phyloP scores from a whole-genome alignment of 805 yeast species.

The Barnettozyma vustinii region DNA sequence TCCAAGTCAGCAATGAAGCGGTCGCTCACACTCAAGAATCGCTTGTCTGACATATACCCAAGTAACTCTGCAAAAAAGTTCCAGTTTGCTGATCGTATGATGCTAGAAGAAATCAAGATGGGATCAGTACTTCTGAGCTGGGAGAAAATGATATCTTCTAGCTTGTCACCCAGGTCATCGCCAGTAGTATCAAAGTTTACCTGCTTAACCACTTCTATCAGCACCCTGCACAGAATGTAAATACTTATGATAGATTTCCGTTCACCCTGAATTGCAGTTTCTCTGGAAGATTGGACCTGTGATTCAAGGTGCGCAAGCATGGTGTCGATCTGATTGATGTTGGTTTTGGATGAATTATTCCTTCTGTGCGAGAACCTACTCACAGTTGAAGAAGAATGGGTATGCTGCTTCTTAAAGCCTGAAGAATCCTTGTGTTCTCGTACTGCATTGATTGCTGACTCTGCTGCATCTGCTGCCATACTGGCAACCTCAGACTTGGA shows the following conservation, averaged over 20 bases:
- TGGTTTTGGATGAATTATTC: slow-evolving; percentile 44
- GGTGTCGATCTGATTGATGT: slow-evolving; percentile 43
- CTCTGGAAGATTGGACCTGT: slow-evolving; percentile 41
- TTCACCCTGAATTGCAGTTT: slow-evolving; percentile 77
- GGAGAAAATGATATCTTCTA: slow-evolving; percentile 90
- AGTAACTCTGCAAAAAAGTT: slow-evolving; percentile 80
- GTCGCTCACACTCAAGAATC: slow-evolving; percentile 86
- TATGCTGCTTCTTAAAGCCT: slow-evolving; percentile 23
- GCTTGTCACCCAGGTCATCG: slow-evolving; percentile 70
- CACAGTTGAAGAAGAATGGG: slow-evolving; percentile 28
- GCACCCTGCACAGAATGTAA: slow-evolving; percentile 82
- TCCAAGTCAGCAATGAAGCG: slow-evolving; percentile 90
- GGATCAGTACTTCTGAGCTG: slow-evolving; percentile 90
- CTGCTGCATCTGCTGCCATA: slow-evolving; percentile 50
- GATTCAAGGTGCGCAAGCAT: slow-evolving; percentile 43
- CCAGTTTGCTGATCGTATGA: slow-evolving; percentile 90
- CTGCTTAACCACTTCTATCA: slow-evolving; percentile 88
- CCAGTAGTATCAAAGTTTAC: slow-evolving; percentile 70
- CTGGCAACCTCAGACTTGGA: slow-evolving; percentile 84
- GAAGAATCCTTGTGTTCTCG: slow-evolving; percentile 29
- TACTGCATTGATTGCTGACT: slow-evolving; percentile 29
- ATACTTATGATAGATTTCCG: slow-evolving; percentile 82
- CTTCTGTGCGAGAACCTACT: slow-evolving; percentile 40
- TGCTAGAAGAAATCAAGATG: slow-evolving; percentile 51
- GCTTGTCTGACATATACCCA: slow-evolving; percentile 83